Percentiles rank a stretch among this genome's conserved stretches.
Evolutionary conservation across 306 rosid species (phyloP).

Genomic region (Casuarina glauca): DNA sequence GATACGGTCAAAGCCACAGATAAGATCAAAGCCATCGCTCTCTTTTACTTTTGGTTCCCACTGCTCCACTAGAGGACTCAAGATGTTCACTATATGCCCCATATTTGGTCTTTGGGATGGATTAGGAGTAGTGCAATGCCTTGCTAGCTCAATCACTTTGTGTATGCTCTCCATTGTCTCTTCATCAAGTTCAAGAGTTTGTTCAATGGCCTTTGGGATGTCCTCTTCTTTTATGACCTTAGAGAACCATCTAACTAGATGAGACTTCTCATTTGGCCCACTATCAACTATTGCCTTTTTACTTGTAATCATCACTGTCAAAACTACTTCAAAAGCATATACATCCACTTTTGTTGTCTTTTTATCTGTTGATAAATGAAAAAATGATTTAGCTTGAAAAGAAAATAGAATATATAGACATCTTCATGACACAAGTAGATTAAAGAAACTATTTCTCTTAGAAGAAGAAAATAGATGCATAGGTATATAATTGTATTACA

Average conservation of each 20-base stretch:
- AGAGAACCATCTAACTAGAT: slow-evolving; percentile 86
- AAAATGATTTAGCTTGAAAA: not conserved
- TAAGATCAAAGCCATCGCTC: too few species aligned
- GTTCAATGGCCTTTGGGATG: slow-evolving; percentile 87
- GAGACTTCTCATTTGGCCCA: slow-evolving; percentile 77
- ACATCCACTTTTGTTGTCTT: slow-evolving; percentile 94
- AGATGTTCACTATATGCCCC: too few species aligned
- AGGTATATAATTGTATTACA: too few species aligned
- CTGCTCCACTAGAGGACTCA: too few species aligned
- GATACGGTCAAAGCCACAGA: not conserved
- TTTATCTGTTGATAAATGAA: slow-evolving; percentile 46
- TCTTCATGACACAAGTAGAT: too few species aligned
- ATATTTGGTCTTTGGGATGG: too few species aligned
- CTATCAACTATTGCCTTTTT: slow-evolving; percentile 72
- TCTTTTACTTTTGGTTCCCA: too few species aligned
- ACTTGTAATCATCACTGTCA: slow-evolving; percentile 81
- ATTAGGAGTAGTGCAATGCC: too few species aligned
- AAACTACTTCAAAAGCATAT: slow-evolving; percentile 81
- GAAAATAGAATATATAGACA: too few species aligned
- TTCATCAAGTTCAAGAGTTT: slow-evolving; percentile 37
- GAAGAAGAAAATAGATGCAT: too few species aligned
- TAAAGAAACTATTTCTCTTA: too few species aligned
- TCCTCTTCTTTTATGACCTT: slow-evolving; percentile 71
- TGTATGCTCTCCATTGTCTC: slow-evolving; percentile 89
- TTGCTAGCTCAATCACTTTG: too few species aligned